Percentiles rank a stretch among this genome's conserved stretches.
phyloP scores from a whole-genome alignment of 129 eudicot genomes.

The Gnaphalium uliginosum region DNA sequence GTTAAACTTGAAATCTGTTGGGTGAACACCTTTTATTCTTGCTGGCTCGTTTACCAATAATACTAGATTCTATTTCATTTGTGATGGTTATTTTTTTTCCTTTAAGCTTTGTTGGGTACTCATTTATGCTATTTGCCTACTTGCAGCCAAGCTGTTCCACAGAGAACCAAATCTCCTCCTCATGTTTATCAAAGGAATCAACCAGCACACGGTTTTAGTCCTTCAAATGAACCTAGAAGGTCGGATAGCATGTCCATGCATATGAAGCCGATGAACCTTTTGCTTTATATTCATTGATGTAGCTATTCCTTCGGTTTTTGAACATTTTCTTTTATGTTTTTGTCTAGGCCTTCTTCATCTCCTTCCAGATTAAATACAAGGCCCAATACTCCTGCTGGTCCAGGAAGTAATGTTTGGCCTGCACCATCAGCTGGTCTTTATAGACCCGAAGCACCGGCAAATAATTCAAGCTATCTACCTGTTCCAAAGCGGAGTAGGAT shows the following conservation, averaged over 20 bases:
- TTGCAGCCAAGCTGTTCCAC: slow-evolving; percentile 41
- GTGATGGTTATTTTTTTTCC: background rate
- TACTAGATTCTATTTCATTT: background rate
- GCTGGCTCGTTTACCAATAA: background rate
- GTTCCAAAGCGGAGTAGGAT: slow-evolving; percentile 63
- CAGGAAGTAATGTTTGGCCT: slow-evolving; percentile 30
- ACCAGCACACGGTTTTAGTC: slow-evolving; percentile 29
- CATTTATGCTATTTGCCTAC: slow-evolving; percentile 20
- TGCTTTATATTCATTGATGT: background rate
- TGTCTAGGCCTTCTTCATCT: slow-evolving; percentile 47
- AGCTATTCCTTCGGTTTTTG: background rate
- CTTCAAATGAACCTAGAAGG: slow-evolving; percentile 38
- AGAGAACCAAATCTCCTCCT: slow-evolving; percentile 44
- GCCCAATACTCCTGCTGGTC: slow-evolving; percentile 31
- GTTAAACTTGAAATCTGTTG: background rate
- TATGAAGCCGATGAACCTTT: background rate
- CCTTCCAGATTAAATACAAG: slow-evolving; percentile 43
- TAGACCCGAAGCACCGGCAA: slow-evolving; percentile 37
- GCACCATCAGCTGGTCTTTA: slow-evolving; percentile 37
- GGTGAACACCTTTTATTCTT: background rate
- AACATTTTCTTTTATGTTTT: background rate
- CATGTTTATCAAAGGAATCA: slow-evolving; percentile 25
- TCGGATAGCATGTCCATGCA: slow-evolving; percentile 2
- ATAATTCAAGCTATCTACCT: slow-evolving; percentile 41
- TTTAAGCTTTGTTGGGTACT: slow-evolving; percentile 22